Evolutionary conservation across 495 filamentous ascomycete genomes (phyloP).

Genomic region (Chaetomidium leptoderma): DNA sequence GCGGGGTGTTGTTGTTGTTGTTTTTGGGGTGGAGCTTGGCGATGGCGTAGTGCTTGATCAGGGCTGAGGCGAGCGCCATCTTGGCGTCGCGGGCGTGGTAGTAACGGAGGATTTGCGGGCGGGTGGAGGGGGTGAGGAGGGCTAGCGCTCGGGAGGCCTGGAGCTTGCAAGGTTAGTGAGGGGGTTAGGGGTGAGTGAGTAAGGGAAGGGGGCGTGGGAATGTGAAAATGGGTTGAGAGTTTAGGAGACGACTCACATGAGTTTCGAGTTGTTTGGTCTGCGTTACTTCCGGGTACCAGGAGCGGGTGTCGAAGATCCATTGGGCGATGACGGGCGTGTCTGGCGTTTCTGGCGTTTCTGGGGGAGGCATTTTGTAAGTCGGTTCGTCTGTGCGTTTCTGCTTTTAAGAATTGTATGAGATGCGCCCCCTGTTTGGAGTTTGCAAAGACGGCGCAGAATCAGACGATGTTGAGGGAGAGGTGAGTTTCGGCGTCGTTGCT

Average conservation of each 20-base stretch:
- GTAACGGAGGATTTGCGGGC: slow-evolving; percentile 49
- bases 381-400: neutral
- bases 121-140: slow-evolving; percentile 53
- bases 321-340: slow-evolving; percentile 32
- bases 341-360: neutral
- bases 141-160: slow-evolving; percentile 54
- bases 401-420: neutral
- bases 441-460: neutral
- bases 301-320: slow-evolving; percentile 47
- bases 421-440: neutral
- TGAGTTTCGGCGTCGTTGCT: too few relatives aligned
- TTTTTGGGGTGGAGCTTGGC: slow-evolving; percentile 48
- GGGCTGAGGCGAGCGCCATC: slow-evolving; percentile 66
- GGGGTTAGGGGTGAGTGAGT: neutral
- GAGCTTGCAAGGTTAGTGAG: neutral
- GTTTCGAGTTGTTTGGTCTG: slow-evolving; percentile 39
- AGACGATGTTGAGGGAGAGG: neutral
- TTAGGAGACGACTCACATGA: slow-evolving; percentile 29
- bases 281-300: slow-evolving; percentile 40
- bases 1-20: too few relatives aligned
- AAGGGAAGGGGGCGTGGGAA: too few relatives aligned
- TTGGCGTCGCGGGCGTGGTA: slow-evolving; percentile 61
- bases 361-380: neutral
- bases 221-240: neutral
- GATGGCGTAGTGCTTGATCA: slow-evolving; percentile 76